Conservation (phyloP, 202 grass and related monocot genomes). For the Eragrostis tef region DNA sequence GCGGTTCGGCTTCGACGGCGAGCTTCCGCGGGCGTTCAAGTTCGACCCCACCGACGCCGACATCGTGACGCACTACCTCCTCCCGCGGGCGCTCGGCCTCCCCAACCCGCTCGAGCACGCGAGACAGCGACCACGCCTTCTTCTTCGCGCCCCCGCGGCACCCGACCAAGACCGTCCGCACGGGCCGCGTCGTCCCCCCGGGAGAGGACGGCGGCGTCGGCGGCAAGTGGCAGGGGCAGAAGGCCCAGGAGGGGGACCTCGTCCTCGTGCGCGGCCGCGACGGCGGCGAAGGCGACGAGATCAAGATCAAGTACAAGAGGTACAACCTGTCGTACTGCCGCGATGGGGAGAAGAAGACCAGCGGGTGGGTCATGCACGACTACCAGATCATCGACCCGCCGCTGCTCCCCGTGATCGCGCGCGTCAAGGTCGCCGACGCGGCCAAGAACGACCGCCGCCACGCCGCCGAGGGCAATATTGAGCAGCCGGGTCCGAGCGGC, state of each 20-base stretch:
- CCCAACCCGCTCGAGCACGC: too few relatives aligned
- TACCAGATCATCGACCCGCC: conserved; percentile 5
- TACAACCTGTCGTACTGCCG: conserved; percentile 13
- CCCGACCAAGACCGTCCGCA: too few relatives aligned
- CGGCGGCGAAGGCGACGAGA: neutral
- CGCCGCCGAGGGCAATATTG: neutral
- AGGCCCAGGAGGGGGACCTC: neutral
- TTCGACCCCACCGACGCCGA: too few relatives aligned
- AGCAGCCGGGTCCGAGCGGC: neutral
- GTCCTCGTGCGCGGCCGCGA: neutral
- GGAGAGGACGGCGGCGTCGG: neutral
- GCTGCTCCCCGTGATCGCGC: neutral
- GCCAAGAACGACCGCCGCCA: neutral
- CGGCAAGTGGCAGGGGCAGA: conserved; percentile 29
- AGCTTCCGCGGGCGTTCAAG: too few relatives aligned
- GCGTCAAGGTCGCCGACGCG: neutral
- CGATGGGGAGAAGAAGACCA: too few relatives aligned
- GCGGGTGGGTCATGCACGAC: conserved; percentile 25
- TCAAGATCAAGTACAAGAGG: neutral
- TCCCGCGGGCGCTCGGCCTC: conserved; percentile 22
- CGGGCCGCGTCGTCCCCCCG: too few relatives aligned
- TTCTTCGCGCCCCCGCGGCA: too few relatives aligned
- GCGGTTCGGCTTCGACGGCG: too few relatives aligned
- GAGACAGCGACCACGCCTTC: too few relatives aligned
- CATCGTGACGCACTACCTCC: neutral